Base-by-base conservation (phyloP, 164 flowering plant genomes). In the Pachysandra terminalis region DNA sequence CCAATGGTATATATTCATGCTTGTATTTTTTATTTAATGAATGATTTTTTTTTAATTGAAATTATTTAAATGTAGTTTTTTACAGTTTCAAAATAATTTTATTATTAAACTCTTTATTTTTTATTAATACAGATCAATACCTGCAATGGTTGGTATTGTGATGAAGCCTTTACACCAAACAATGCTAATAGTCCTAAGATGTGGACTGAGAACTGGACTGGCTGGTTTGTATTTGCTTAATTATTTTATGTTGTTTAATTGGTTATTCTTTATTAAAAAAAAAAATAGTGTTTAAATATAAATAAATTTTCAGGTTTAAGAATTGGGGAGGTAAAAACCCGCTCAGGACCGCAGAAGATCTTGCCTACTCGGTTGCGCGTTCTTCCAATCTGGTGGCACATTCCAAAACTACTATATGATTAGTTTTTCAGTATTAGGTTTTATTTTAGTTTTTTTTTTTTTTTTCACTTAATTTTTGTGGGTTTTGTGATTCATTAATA, bases 181-280 rank as follows among this genome's bases (percentile, higher is more conserved):
- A 75, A 77, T 26, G 68, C 80, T 2, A 71, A 69, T n/a, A 77
- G 66, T 24, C 89, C 88, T 0, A 84, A 82, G 64, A 78, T 87
- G 79, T 85, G 88, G 88, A 82, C 86, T 10, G 86, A 76, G 19
- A 77, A 78, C 19, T 80, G 83, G 86, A 80, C 80, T 8, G 86
- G 84, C 53, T 55, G 58, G 51, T 45, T 45, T 5, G 17, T 45
- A 3, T 32, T 32, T 32, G 7, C 37, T 3, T 32, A 7, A 5
- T 45, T 45, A 5, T 45, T 45, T 45, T 45, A 1, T 45, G 51
- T 45, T 45, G 4, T 10, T 5, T 45, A 10, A 1, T 45, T 45
- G 4, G 51, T 45, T 5, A 45, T 10, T 45, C 10, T 10, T 1
- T 10, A 5, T 45, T 40, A 40, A 40, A 40, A 5, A 40, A 5